Percentiles rank a stretch among this genome's conserved stretches.
Evolutionary conservation across 2,329 filamentous ascomycete species (phyloP).

Genomic region (Fusarium cicatricum): DNA sequence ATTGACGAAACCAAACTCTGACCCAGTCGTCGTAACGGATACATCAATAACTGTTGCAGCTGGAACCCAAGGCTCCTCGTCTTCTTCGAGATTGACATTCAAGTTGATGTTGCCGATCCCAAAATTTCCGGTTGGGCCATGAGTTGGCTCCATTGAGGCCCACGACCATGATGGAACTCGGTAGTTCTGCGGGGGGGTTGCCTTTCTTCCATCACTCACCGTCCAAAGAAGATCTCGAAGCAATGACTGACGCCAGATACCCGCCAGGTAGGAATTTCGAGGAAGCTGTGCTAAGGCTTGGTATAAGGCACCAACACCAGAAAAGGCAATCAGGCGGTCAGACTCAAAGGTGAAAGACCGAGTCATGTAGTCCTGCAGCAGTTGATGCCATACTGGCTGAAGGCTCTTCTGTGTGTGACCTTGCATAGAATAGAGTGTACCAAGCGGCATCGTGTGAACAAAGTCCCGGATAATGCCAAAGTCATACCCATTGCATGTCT

Average conservation of each 20-base stretch:
- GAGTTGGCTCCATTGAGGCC: constrained; percentile 26
- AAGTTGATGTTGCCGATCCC: constrained; percentile 10
- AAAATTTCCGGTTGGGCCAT: constrained; percentile 2
- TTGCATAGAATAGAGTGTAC: constrained; percentile 13
- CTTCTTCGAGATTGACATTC: background rate
- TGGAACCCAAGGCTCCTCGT: constrained; percentile 16
- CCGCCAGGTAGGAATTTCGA: constrained; percentile 21
- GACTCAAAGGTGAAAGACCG: constrained; percentile 29
- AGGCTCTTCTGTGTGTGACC: background rate
- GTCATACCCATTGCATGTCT: constrained; percentile 24
- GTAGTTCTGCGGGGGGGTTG: constrained; percentile 23
- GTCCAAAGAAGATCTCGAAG: constrained; percentile 23
- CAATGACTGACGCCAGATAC: constrained; percentile 24
- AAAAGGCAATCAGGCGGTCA: constrained; percentile 27
- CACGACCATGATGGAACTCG: constrained; percentile 34
- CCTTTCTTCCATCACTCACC: constrained; percentile 25
- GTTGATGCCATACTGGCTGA: constrained; percentile 10
- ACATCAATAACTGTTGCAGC: constrained; percentile 8
- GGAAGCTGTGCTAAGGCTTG: constrained; percentile 10
- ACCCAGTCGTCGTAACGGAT: constrained; percentile 10
- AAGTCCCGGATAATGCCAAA: constrained; percentile 16
- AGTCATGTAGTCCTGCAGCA: constrained; percentile 26
- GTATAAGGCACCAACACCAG: constrained; percentile 25
- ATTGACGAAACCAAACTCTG: constrained; percentile 20
- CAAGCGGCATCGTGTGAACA: constrained; percentile 11